Conservation (phyloP, 352 stramenopile species). For the Globisporangium parvum region DNA sequence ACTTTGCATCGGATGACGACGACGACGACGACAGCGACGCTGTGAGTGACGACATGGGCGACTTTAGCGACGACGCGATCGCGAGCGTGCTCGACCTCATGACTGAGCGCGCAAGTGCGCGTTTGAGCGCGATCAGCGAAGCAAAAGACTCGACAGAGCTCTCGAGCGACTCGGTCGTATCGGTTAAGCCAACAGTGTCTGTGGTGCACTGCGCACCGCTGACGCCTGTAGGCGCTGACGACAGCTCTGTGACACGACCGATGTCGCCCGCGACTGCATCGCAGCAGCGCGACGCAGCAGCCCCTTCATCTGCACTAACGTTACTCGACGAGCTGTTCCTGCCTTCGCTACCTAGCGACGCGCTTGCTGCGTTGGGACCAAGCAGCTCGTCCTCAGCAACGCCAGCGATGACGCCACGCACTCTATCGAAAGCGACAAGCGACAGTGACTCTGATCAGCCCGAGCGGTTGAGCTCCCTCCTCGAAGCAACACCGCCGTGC, state of each 20-base stretch:
- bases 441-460: not conserved
- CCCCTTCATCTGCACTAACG: not conserved
- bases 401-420: too few relatives aligned
- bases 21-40: slow-evolving; percentile 1
- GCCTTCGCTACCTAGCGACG: not conserved
- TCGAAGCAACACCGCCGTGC: not conserved
- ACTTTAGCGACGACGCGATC: slow-evolving; percentile 37
- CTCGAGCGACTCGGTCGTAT: not conserved
- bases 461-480: not conserved
- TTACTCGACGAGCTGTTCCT: slow-evolving; percentile 7
- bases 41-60: slow-evolving; percentile 15
- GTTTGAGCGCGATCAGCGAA: not conserved
- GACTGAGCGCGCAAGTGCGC: slow-evolving; percentile 9
- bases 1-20: slow-evolving; percentile 24
- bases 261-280: not conserved
- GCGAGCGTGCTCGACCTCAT: slow-evolving; percentile 42
- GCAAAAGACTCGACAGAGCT: not conserved
- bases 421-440: not conserved
- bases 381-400: not conserved
- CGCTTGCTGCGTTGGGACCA: too few relatives aligned
- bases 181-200: not conserved
- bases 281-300: not conserved
- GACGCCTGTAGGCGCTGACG: too few relatives aligned
- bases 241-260: too few relatives aligned
- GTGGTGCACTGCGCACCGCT: not conserved